phyloP scores from a whole-genome alignment of 306 rosid species.

The Pachyrhizus erosus region DNA sequence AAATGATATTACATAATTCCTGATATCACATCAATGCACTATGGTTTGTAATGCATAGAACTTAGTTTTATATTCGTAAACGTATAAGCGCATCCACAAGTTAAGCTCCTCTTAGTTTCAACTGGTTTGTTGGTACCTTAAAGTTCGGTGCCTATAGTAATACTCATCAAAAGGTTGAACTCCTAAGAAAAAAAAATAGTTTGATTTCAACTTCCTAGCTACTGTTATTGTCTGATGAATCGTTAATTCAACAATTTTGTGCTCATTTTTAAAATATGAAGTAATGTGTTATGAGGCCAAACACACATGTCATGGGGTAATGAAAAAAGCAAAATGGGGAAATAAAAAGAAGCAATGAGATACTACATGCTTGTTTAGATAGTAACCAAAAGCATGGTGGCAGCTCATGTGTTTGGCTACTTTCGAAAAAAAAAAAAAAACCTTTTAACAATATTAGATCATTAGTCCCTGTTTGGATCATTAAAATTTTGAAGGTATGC shows the following conservation, averaged over 20 bases:
- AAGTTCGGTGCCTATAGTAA: neutral
- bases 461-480: neutral
- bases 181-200: neutral
- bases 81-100: neutral
- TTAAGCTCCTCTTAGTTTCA: neutral
- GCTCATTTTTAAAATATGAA: neutral
- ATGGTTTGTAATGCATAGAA: neutral
- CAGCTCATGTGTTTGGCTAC: neutral
- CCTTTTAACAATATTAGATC: neutral
- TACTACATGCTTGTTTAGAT: neutral
- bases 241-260: neutral
- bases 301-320: neutral
- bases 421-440: neutral
- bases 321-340: neutral
- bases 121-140: neutral
- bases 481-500: neutral
- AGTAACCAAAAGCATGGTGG: neutral
- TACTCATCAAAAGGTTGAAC: neutral
- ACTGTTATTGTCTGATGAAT: neutral
- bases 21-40: neutral
- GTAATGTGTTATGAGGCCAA: neutral
- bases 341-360: neutral
- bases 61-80: neutral
- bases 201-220: neutral
- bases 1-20: constrained; percentile 13